Conservation (phyloP, 371 early-diverging fungal species). For the Chytridiales sp. region DNA sequence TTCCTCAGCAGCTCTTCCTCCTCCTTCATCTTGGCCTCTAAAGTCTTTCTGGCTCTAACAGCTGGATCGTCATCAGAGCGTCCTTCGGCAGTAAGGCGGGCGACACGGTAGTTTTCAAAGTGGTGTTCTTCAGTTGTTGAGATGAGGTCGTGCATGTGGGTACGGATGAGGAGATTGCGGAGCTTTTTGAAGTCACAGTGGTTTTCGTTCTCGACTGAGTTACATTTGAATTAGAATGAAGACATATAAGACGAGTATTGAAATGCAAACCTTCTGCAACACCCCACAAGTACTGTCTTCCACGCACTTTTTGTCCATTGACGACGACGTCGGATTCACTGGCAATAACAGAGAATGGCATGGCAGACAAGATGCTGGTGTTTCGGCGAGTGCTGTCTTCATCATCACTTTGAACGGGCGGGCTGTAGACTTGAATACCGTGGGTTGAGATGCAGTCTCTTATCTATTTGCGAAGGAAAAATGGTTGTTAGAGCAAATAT, state of each 20-base stretch:
- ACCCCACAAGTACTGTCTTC: conserved; percentile 94
- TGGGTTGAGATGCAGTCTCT: conserved; percentile 76
- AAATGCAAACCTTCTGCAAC: conserved; percentile 65
- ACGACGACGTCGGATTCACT: conserved; percentile 81
- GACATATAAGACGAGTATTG: neutral
- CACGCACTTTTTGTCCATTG: conserved; percentile 77
- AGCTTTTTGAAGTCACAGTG: conserved; percentile 94
- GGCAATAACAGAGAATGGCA: conserved; percentile 96
- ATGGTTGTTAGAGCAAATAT: conserved; percentile 16
- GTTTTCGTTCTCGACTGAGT: conserved; percentile 77
- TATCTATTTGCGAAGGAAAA: conserved; percentile 50
- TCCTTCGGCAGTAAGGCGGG: conserved; percentile 68
- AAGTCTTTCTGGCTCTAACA: conserved; percentile 68
- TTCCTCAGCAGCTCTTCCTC: conserved; percentile 91
- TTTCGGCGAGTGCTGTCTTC: conserved; percentile 78
- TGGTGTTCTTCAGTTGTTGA: conserved; percentile 86
- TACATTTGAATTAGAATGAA: neutral
- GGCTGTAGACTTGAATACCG: conserved; percentile 78
- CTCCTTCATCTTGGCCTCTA: conserved; percentile 84
- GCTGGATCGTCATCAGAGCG: conserved; percentile 62
- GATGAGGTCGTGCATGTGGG: conserved; percentile 94
- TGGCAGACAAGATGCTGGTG: conserved; percentile 79
- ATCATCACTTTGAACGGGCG: conserved; percentile 87
- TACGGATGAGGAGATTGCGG: conserved; percentile 84
- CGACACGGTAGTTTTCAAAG: conserved; percentile 86